These are phyloP conservation scores for Tetrapisispora nanseiensis DNA, from an alignment of 805 yeast genomes.

Conservation along the genomic window DNA sequence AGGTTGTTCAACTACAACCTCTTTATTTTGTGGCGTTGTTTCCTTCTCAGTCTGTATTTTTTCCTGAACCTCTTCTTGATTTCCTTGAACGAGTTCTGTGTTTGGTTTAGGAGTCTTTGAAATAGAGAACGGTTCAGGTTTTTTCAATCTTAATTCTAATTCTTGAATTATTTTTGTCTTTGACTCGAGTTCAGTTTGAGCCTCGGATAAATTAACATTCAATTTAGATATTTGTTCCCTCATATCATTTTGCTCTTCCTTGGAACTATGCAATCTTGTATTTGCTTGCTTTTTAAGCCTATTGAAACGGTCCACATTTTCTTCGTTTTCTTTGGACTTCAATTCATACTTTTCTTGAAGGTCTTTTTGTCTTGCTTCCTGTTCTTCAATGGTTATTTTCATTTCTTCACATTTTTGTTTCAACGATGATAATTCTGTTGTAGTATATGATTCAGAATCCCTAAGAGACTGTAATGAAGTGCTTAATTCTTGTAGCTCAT, in stretches of 20 bases:
- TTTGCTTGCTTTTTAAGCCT: conserved; percentile 29
- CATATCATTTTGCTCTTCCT: conserved; percentile 31
- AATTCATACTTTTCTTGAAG: conserved; percentile 17
- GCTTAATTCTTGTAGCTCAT: conserved; percentile 11
- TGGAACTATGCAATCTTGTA: conserved; percentile 26
- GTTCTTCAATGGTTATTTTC: conserved; percentile 13
- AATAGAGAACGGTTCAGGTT: not conserved
- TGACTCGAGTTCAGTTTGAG: conserved; percentile 20
- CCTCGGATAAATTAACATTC: conserved; percentile 27
- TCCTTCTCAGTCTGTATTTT: no score
- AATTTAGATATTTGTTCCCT: conserved; percentile 30
- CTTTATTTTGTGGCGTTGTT: no score
- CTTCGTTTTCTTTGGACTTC: conserved; percentile 23
- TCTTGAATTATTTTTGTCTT: conserved; percentile 5
- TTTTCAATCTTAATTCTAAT: not conserved
- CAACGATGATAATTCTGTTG: conserved; percentile 8
- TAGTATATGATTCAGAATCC: conserved; percentile 13
- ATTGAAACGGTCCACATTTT: conserved; percentile 25
- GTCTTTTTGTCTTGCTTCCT: not conserved
- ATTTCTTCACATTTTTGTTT: not conserved
- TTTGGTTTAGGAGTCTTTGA: not conserved
- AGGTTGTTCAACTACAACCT: no score
- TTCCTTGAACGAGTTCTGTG: no score
- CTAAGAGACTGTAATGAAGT: not conserved
- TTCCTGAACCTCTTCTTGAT: no score